Evolutionary conservation across 306 rosid genomes (phyloP), one percentile per base, ranked within the genome.

Genomic region (Dalbergia cultrata): DNA sequence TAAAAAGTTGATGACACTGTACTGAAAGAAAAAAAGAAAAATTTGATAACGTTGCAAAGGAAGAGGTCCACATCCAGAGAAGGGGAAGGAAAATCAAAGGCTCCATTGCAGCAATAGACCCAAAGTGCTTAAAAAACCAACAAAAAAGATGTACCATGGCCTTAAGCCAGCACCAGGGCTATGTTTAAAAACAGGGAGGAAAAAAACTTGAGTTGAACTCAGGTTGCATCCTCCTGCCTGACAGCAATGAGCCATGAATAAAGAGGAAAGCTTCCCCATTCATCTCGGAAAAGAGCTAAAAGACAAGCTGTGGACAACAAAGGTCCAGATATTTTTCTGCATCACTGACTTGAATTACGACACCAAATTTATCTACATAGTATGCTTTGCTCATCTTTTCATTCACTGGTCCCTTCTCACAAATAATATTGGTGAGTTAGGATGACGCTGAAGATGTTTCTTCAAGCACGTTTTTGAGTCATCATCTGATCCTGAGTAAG

Each of bases 131-230:
- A 70, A 76, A 88, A 90, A 81, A 76, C 87, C 66, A 65, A 31
- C 81, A 54, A 41, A 77, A 83, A 85, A 86, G 14, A 61, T 52
- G 78, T 79, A 79, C 37, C 66, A 81, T 45, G 85, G 80, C 84
- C 43, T 13, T 18, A 63, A 67, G 76, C 86, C 82, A 86, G 82
- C 92, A 79, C 84, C 22, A 59, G 83, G 87, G 86, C 88, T 80
- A 64, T 76, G 85, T 47, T 19, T 79, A 75, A 88, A 75, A 86
- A 54, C 19, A 31, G 85, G 85, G 80, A 80, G 88, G 86, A 50
- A 86, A 93, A 93, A 93, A 91, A 57, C 89, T 72, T 66, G 79
- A 57, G 86, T 62, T 10, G 10, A 79, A 83, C 93, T 85, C 90
- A 34, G 50, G 89, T 72, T 77, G 71, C 82, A 86, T 78, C 93